Base-by-base conservation (phyloP, 345 rosid genomes). In the Hypericum perforatum region DNA sequence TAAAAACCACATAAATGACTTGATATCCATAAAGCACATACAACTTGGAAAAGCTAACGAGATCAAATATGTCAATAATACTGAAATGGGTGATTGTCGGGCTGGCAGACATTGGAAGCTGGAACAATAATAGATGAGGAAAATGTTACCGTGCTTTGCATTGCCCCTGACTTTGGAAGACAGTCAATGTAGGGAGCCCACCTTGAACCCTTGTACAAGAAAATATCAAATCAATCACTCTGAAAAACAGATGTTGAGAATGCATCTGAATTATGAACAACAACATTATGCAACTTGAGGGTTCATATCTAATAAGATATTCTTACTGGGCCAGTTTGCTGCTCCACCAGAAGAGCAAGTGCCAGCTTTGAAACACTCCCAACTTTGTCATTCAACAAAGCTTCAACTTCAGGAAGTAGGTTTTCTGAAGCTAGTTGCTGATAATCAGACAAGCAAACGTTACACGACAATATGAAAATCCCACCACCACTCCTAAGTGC, bases 111-210 rank as follows among this genome's bases (percentile, higher is more conserved):
- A n/a, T n/a, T n/a, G n/a, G n/a, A n/a, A n/a, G n/a, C n/a, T n/a
- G n/a, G 38, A 53, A 45, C 43, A 4, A n/a, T 40, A 46, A 47
- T 4, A n/a, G 9, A 22, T 5, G 37, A 52, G n/a, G n/a, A n/a
- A n/a, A n/a, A n/a, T n/a, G n/a, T 63, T 63, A 86, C 96, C 16
- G 87, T 62, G 81, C 80, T 84, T 41, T 86, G 85, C 71, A 82
- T 79, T 43, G 78, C 82, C 45, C 59, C 73, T 13, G 47, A 69
- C 54, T 53, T 68, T 59, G 96, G 96, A 75, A 87, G 91, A 49
- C 84, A 63, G 55, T 76, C 66, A 13, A 84, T 70, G 57, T 84
- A 91, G 60, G 84, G 89, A 45, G 70, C 65, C 98, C 95, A 86
- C 45, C 71, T 77, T 14, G 87, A 86, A 55, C 74, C 74, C 95